Percentiles rank a stretch among this genome's conserved stretches.
phyloP scores from a whole-genome alignment of 1,284 basidiomycete species.

The Sporisorium reilianum region DNA sequence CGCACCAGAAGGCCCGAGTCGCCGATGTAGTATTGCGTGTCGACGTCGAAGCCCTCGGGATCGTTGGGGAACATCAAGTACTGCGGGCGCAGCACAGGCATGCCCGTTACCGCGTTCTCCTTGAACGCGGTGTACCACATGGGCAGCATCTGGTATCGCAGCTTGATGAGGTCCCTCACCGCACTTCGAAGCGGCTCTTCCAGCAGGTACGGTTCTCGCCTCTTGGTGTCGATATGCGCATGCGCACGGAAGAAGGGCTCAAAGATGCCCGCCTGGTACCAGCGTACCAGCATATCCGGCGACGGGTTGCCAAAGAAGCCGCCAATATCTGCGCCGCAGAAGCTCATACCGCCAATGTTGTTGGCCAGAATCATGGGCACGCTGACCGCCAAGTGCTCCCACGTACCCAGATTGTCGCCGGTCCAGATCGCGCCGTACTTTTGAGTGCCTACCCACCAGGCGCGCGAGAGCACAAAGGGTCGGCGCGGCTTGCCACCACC shows the following conservation, averaged over 20 bases:
- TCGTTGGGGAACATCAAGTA: constrained; percentile 93
- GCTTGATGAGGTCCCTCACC: constrained; percentile 81
- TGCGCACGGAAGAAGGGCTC: constrained; percentile 98
- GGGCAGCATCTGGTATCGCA: constrained; percentile 89
- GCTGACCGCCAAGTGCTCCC: constrained; percentile 95
- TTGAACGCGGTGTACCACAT: constrained; percentile 96
- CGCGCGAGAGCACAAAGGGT: constrained; percentile 93
- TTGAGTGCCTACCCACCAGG: constrained; percentile 95
- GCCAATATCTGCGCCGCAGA: constrained; percentile 93
- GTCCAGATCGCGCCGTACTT: constrained; percentile 98
- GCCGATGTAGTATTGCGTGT: constrained; percentile 95
- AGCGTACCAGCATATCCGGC: constrained; percentile 92
- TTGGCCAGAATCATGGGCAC: constrained; percentile 93
- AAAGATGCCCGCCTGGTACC: constrained; percentile 96
- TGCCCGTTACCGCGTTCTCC: constrained; percentile 57
- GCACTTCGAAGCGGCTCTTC: constrained; percentile 88
- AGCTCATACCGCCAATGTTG: constrained; percentile 92
- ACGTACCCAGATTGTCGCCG: constrained; percentile 95
- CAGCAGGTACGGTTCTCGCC: constrained; percentile 92
- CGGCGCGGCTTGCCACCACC: constrained; percentile 58
- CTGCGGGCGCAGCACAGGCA: constrained; percentile 76
- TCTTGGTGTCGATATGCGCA: constrained; percentile 97
- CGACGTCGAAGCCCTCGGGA: constrained; percentile 83
- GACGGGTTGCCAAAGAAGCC: constrained; percentile 98
- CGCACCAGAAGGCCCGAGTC: constrained; percentile 89